Conservation (phyloP, 2,329 filamentous ascomycete species). For the Fusarium sp. region DNA sequence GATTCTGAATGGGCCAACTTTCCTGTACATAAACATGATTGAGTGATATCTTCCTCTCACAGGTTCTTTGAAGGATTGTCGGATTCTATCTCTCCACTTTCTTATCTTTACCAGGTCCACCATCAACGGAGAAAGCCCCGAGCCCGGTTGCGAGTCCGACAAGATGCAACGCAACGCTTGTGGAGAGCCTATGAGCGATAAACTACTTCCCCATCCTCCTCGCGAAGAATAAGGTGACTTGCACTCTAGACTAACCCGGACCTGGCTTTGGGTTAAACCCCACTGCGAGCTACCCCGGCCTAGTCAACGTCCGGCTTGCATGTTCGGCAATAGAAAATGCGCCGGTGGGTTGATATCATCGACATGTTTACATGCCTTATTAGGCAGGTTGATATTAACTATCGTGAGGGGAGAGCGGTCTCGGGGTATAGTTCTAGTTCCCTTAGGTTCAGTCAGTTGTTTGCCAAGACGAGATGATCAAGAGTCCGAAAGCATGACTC, state of each 20-base stretch:
- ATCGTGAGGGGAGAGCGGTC: background rate
- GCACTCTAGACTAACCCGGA: background rate
- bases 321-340: constrained; percentile 6
- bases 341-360: background rate
- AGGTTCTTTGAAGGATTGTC: background rate
- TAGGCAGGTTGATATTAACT: constrained; percentile 2
- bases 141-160: background rate
- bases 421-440: constrained; percentile 13
- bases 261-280: background rate
- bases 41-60: background rate
- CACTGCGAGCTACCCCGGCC: background rate
- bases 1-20: too few relatives aligned
- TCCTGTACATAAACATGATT: too few relatives aligned
- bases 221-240: background rate
- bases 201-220: background rate
- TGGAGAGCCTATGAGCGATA: background rate
- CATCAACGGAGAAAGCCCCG: background rate
- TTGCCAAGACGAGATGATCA: background rate
- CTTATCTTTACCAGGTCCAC: background rate
- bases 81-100: background rate
- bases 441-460: background rate
- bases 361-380: background rate
- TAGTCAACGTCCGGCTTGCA: constrained; percentile 1
- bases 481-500: background rate
- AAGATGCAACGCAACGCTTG: background rate